Conservation (phyloP, 345 rosid genomes). For the Microthlaspi erraticum region DNA sequence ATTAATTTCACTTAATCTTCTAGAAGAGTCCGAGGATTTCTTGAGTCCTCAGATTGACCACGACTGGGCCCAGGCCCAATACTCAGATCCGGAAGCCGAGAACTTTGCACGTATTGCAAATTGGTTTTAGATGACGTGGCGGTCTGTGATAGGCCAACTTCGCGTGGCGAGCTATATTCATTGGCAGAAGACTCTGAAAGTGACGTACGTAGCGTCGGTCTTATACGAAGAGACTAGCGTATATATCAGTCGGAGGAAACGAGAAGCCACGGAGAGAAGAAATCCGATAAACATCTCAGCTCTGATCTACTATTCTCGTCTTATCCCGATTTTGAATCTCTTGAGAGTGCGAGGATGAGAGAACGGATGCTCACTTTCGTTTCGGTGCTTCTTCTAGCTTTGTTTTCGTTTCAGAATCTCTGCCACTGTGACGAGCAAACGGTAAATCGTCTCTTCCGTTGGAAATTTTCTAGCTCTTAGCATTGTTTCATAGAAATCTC, state of each 20-base stretch:
- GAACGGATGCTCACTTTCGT: conserved; percentile 39
- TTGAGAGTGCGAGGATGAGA: conserved; percentile 16
- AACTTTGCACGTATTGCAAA: neutral
- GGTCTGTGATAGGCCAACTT: neutral
- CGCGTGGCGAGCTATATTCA: conserved; percentile 31
- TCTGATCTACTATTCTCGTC: neutral
- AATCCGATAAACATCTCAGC: neutral
- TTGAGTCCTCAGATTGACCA: no score
- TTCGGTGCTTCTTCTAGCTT: conserved; percentile 50
- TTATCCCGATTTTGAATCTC: neutral
- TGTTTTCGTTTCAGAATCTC: conserved; percentile 45
- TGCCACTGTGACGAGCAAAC: conserved; percentile 52
- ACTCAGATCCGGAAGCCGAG: neutral
- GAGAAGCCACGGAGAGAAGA: neutral
- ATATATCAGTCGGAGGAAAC: neutral
- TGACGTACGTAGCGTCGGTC: conserved; percentile 20
- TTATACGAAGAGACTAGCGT: neutral
- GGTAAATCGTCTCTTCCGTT: neutral
- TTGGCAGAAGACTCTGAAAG: conserved; percentile 3
- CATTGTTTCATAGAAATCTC: neutral
- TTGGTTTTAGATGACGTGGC: neutral
- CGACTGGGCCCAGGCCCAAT: conserved; percentile 11
- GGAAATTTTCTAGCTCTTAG: conserved; percentile 34
- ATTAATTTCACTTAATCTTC: no score
- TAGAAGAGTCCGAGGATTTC: no score